Evolutionary conservation across 768 basidiomycete genomes (phyloP), one percentile per base, ranked within the genome.

Genomic region (Psilocybe sp.): DNA sequence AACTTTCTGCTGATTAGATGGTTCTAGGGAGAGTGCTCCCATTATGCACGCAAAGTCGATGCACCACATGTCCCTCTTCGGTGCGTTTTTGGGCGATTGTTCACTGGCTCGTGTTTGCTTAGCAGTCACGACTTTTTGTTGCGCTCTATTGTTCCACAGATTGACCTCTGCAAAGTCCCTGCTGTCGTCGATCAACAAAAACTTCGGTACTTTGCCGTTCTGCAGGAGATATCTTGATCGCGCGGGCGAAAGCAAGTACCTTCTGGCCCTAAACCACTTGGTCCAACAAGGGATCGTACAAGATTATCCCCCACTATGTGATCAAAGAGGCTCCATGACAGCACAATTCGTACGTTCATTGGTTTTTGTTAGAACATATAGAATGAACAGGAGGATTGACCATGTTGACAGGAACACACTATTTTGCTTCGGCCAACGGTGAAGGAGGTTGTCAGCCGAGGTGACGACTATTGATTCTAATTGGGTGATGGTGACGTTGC

Each of bases 221-320:
- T 98, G 96, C 67, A 81, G 95, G 59, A 78, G 97, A 53, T 99
- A 99, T 68, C 80, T 99, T 15, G 97, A 98, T 62, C 84, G 95
- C 19, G 72, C 76, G 4, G 97, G 97, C 12, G 94, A 98, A 73
- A 92, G 81, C 72, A 92, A 88, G 67, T 96, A 99, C 66, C 73
- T 98, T 15, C 74, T 98, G 36, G 96, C 91, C 50, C 92, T 97
- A 49, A 95, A 94, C 59, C 82, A 96, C 56, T 76, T 98, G 6
- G 97, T 99, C 20, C 71, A 78, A 38, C 87, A 93, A 68, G 89
- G 87, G 1, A 83, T 98, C 47, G 93, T 99, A 2, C 82, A 86
- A 56, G 91, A 88, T 54, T 98, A 98, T 65, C 97, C 92, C 9
- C 97, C 97, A 0, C 74, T 99, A 34, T 88, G 84, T 58, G 97